These are phyloP conservation scores for Aspergillus bombycis DNA, from an alignment of 2,329 filamentous ascomycete species.

Conservation along the genomic window DNA sequence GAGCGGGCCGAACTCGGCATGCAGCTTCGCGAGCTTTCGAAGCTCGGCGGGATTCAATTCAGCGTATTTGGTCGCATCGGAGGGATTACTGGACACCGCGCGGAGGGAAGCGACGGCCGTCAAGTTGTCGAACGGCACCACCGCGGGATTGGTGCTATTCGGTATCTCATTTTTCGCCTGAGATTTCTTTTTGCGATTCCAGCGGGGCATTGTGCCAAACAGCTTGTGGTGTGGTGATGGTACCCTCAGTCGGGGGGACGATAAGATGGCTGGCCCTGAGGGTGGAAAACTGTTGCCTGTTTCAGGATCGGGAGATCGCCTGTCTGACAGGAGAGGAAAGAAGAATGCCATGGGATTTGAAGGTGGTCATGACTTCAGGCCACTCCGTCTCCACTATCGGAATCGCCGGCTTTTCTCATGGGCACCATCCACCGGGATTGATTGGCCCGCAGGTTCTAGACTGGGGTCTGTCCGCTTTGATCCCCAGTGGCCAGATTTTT, in stretches of 20 bases:
- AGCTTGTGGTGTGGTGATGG: background rate
- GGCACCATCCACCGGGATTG: background rate
- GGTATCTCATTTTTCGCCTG: conserved; percentile 16
- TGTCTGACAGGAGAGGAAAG: background rate
- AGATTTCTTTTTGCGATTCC: conserved; percentile 25
- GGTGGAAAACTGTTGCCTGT: background rate
- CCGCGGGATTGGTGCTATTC: conserved; percentile 6
- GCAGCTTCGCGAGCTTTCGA: conserved; percentile 69
- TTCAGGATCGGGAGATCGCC: background rate
- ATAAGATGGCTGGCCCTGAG: background rate
- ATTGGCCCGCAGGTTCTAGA: background rate
- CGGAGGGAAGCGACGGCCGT: conserved; percentile 21
- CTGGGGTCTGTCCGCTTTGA: background rate
- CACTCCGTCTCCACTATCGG: background rate
- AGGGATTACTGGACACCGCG: conserved; percentile 19
- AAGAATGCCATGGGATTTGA: background rate
- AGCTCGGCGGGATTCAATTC: conserved; percentile 63
- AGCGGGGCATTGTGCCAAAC: conserved; percentile 23
- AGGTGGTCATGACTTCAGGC: conserved; percentile 3
- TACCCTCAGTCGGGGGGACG: background rate
- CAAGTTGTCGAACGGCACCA: conserved; percentile 6
- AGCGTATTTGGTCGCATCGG: conserved; percentile 10
- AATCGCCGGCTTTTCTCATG: conserved; percentile 3
- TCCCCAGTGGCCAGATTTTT: background rate
- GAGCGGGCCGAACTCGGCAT: conserved; percentile 87